Evolutionary conservation across 768 basidiomycete genomes (phyloP).

Genomic region (Mycena polygramma): DNA sequence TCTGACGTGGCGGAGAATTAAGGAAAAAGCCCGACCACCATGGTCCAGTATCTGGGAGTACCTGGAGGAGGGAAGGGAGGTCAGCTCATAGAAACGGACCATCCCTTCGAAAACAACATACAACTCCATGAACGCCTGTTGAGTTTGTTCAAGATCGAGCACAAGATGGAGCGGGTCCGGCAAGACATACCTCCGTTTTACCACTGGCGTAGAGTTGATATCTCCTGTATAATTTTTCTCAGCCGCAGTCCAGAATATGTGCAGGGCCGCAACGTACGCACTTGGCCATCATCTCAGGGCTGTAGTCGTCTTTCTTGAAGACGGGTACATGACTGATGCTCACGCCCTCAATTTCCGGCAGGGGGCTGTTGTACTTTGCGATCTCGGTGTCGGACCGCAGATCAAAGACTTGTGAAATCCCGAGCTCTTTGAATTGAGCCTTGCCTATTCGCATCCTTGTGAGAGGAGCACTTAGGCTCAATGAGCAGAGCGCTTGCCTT

Average conservation of each 20-base stretch:
- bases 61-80: background rate
- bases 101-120: background rate
- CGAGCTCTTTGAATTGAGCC: conserved; percentile 67
- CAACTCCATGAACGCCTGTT: conserved; percentile 82
- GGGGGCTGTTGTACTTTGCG: conserved; percentile 75
- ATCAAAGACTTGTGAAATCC: conserved; percentile 79
- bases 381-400: conserved; percentile 87
- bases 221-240: conserved; percentile 56
- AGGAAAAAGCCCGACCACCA: conserved; percentile 76
- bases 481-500: conserved; percentile 60
- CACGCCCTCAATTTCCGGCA: conserved; percentile 74
- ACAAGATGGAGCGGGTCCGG: background rate
- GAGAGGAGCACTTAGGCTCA: background rate
- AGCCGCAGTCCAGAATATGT: conserved; percentile 40
- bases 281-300: conserved; percentile 88
- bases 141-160: conserved; percentile 2
- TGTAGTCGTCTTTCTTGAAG: conserved; percentile 81
- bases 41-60: conserved; percentile 87
- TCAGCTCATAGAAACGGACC: background rate
- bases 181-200: conserved; percentile 74
- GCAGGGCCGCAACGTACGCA: conserved; percentile 61
- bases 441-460: conserved; percentile 60
- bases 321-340: conserved; percentile 74
- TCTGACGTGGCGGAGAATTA: conserved; percentile 78
- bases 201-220: conserved; percentile 84